A percentile compares a stretch with the other conserved stretches of the same genome.
Evolutionary conservation across 2,329 filamentous ascomycete species (phyloP).

Genomic region (Annulohypoxylon truncatum): DNA sequence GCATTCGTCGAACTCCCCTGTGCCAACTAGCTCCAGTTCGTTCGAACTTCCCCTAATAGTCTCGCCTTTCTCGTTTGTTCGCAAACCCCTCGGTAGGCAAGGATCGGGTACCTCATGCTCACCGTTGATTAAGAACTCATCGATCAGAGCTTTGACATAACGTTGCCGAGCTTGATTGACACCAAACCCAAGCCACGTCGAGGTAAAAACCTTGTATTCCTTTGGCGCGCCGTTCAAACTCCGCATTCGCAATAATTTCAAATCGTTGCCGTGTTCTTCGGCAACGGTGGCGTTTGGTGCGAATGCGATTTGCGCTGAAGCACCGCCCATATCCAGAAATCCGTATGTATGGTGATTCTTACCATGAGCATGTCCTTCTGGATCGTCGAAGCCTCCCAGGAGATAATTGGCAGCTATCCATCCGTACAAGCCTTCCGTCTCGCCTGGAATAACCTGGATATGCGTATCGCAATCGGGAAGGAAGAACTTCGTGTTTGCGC

Average conservation of each 20-base stretch:
- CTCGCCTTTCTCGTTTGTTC: constrained; percentile 78
- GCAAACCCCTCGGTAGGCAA: constrained; percentile 84
- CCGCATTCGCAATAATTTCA: constrained; percentile 87
- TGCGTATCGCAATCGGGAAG: constrained; percentile 91
- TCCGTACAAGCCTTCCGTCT: constrained; percentile 95
- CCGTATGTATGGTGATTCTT: constrained; percentile 95
- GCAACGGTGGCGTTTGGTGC: constrained; percentile 93
- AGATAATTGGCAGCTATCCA: constrained; percentile 98
- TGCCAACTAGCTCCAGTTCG: constrained; percentile 75
- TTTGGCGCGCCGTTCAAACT: constrained; percentile 80
- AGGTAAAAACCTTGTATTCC: constrained; percentile 93
- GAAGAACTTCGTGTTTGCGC: constrained; percentile 79
- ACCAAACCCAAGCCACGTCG: constrained; percentile 97
- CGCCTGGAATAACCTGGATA: constrained; percentile 93
- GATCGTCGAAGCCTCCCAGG: constrained; percentile 86
- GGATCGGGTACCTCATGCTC: constrained; percentile 84
- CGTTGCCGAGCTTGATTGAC: constrained; percentile 90
- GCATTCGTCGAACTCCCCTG: constrained; percentile 88
- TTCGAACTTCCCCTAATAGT: constrained; percentile 55
- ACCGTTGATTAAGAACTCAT: constrained; percentile 69
- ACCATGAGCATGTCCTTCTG: constrained; percentile 80
- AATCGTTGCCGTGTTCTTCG: constrained; percentile 86
- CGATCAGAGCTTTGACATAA: constrained; percentile 82
- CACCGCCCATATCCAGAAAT: constrained; percentile 98
- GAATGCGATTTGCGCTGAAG: constrained; percentile 97